Evolutionary conservation across 2,329 filamentous ascomycete genomes (phyloP).

Genomic region (Ophiocordyceps camponoti-floridani): DNA sequence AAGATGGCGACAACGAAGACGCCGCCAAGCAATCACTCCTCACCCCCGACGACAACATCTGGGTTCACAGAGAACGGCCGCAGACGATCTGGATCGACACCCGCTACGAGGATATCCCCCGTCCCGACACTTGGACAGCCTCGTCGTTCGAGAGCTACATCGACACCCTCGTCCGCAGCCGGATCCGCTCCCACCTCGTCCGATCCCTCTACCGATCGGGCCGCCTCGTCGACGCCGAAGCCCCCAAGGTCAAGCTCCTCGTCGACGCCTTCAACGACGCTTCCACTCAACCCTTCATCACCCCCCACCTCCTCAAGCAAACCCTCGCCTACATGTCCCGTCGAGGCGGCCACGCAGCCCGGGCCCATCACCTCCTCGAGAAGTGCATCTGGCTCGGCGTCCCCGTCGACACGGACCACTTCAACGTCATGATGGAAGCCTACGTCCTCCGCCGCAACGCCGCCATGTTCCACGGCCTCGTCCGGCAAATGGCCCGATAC

Average conservation of each 20-base stretch:
- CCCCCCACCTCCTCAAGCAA: slow-evolving; percentile 21
- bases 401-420: slow-evolving; percentile 25
- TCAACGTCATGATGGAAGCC: slow-evolving; percentile 27
- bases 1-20: slow-evolving; percentile 9
- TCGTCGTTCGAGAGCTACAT: slow-evolving; percentile 24
- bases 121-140: slow-evolving; percentile 22
- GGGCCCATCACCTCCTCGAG: slow-evolving; percentile 18
- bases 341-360: slow-evolving; percentile 15
- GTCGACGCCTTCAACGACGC: slow-evolving; percentile 19
- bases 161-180: slow-evolving; percentile 18
- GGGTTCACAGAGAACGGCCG: slow-evolving; percentile 15
- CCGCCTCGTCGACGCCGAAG: slow-evolving; percentile 16
- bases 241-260: slow-evolving; percentile 20
- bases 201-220: slow-evolving; percentile 15
- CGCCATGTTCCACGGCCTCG: slow-evolving; percentile 19
- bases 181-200: slow-evolving; percentile 14
- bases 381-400: no score
- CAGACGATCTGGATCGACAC: slow-evolving; percentile 11
- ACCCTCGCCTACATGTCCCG: slow-evolving; percentile 23
- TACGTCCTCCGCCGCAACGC: slow-evolving; percentile 20
- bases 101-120: slow-evolving; percentile 20
- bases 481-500: slow-evolving; percentile 21
- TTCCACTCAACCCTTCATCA: slow-evolving; percentile 14
- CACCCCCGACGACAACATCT: slow-evolving; percentile 10
- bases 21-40: slow-evolving; percentile 6